Evolutionary conservation across 345 rosid genomes (phyloP).

Genomic region (Raphanus raphanistrum): DNA sequence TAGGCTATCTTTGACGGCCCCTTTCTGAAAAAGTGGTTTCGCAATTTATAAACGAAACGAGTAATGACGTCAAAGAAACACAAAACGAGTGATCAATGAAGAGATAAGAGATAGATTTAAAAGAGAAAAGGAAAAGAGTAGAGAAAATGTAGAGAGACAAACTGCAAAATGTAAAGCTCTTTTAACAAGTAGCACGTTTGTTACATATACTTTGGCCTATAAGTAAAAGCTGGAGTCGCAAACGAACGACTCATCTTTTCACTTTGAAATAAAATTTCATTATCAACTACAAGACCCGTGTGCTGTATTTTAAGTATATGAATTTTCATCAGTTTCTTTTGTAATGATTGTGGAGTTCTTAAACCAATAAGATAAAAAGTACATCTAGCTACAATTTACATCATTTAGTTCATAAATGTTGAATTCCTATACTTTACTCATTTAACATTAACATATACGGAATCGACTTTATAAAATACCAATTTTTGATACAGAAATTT

Average conservation of each 20-base stretch:
- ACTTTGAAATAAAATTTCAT: slow-evolving; percentile 14
- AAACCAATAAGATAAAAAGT: too few relatives aligned
- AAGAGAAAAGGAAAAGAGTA: slow-evolving; percentile 4
- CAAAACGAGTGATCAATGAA: slow-evolving; percentile 36
- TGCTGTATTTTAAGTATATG: not conserved
- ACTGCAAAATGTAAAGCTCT: slow-evolving; percentile 36
- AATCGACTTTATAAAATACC: not conserved
- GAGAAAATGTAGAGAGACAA: slow-evolving; percentile 28
- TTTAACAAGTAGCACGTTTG: slow-evolving; percentile 33
- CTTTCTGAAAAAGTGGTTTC: slow-evolving; percentile 34
- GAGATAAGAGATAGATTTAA: slow-evolving; percentile 37
- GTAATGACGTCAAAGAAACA: slow-evolving; percentile 19
- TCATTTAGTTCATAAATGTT: not conserved
- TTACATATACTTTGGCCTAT: slow-evolving; percentile 26
- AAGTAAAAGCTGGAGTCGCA: slow-evolving; percentile 9
- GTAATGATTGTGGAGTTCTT: not conserved
- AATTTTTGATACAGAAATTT: not conserved
- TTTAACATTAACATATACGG: not conserved
- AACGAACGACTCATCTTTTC: slow-evolving; percentile 11
- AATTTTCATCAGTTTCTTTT: not conserved
- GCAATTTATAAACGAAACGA: slow-evolving; percentile 30
- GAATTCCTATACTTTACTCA: not conserved
- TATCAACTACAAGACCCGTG: slow-evolving; percentile 21
- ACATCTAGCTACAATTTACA: not conserved
- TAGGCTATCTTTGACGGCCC: slow-evolving; percentile 32